A percentile compares a stretch with the other conserved stretches of the same genome.
Evolutionary conservation across 2,329 filamentous ascomycete genomes (phyloP).

Genomic region (Nemania sp.): DNA sequence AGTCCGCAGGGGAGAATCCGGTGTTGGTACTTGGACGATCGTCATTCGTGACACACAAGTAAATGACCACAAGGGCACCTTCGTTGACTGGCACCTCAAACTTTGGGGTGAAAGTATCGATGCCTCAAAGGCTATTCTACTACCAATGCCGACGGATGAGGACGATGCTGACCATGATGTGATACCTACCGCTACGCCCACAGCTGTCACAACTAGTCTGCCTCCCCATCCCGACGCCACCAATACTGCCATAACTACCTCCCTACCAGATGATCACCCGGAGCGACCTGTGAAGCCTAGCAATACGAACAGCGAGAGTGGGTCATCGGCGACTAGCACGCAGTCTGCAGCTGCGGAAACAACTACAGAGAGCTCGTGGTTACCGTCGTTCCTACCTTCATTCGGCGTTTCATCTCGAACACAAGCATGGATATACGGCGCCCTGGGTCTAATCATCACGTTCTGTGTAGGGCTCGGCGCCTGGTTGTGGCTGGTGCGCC

Average conservation of each 20-base stretch:
- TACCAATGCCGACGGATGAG: constrained; percentile 84
- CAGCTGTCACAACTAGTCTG: constrained; percentile 73
- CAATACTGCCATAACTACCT: constrained; percentile 56
- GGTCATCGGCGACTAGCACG: constrained; percentile 43
- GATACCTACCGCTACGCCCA: constrained; percentile 71
- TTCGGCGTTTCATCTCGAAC: constrained; percentile 90
- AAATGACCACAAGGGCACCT: constrained; percentile 81
- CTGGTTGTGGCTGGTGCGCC: constrained; percentile 84
- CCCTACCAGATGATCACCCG: constrained; percentile 71
- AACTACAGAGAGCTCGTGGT: constrained; percentile 69
- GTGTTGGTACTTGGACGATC: constrained; percentile 90
- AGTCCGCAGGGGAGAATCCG: constrained; percentile 79
- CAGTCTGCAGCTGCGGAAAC: constrained; percentile 50
- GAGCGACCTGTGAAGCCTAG: constrained; percentile 69
- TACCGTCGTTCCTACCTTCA: constrained; percentile 89
- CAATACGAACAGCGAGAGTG: constrained; percentile 49
- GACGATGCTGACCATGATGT: constrained; percentile 86
- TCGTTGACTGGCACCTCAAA: constrained; percentile 92
- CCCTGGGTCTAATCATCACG: constrained; percentile 82
- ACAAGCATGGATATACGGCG: constrained; percentile 93
- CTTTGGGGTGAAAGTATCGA: constrained; percentile 93
- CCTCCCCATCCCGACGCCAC: constrained; percentile 58
- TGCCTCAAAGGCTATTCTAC: constrained; percentile 74
- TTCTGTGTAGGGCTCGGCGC: constrained; percentile 86
- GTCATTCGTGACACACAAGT: constrained; percentile 85